These are phyloP conservation scores for Solanum bulbocastanum DNA, from an alignment of 257 asterid genomes.

Conservation along the genomic window DNA sequence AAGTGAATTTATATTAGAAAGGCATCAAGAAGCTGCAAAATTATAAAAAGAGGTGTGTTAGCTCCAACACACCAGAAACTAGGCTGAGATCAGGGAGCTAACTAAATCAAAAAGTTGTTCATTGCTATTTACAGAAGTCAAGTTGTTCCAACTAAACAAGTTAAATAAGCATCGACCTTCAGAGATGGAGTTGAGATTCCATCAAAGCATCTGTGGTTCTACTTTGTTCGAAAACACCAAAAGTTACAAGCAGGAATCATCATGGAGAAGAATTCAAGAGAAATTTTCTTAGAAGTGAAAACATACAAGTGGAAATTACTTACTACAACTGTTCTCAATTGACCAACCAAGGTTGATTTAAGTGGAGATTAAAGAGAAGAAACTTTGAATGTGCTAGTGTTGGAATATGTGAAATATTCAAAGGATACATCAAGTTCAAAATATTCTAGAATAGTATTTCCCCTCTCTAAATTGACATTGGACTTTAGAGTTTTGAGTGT, in stretches of 20 bases:
- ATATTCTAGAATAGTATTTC: neutral
- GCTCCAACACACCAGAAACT: neutral
- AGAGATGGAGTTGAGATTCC: neutral
- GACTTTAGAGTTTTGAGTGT: neutral
- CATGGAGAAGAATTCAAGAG: neutral
- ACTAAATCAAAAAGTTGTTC: neutral
- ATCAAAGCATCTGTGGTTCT: neutral
- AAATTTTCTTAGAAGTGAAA: neutral
- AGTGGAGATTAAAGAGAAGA: neutral
- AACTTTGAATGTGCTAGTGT: neutral
- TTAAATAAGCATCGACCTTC: neutral
- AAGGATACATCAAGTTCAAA: neutral
- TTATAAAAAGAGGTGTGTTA: neutral
- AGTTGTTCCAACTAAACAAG: neutral
- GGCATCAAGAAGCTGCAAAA: neutral
- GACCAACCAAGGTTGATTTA: neutral
- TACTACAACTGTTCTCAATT: neutral
- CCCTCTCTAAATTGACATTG: neutral
- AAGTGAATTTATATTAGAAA: neutral
- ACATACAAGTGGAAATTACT: neutral
- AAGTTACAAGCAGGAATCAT: neutral
- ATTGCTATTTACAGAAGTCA: neutral
- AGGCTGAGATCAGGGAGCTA: neutral
- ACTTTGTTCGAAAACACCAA: neutral
- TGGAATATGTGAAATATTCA: neutral